Evolutionary conservation across 2,329 filamentous ascomycete species (phyloP), one percentile per base, ranked within the genome.

Genomic region (Lithohypha guttulata): DNA sequence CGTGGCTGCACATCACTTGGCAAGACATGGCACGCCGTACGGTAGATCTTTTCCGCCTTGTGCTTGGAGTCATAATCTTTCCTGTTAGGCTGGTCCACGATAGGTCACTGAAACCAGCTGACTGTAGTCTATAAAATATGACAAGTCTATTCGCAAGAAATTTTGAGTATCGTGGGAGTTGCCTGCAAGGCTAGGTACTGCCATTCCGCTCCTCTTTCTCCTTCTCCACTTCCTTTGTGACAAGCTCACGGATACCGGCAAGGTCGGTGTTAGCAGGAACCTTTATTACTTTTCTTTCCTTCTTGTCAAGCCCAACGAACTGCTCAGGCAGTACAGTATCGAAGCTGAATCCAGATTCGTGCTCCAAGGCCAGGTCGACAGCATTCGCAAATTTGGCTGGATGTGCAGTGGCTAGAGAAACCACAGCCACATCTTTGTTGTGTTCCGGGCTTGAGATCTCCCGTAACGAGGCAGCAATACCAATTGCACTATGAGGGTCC

Each of bases 311-410:
- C 0, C 83, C 89, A 22, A 81, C 64, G 55, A 95, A 91, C 62
- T 95, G 84, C 42, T 72, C 59, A 0, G 89, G 89, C 39, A 93
- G 69, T 1, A 96, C 81, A 46, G 80, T 74, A 46, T 70, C 60
- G 56, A 94, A 94, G 51, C 76, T 71, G 53, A 93, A 95, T 1
- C 71, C 77, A n/a, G 71, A 59, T 55, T 83, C 70, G 6, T 73
- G 73, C 47, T 77, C 72, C 43, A 96, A 67, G 0, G 89, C 86
- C 33, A 81, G 59, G 51, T 87, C 81, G 2, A 98, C 89, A 0
- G 87, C 87, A 21, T 76, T 75, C 0, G 81, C 78, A 55, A 98
- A 98, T 62, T 98, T 98, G 45, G 89, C 91, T 0, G 91, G 89
- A 61, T 98, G 91, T 2, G 91, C 91, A 2, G 91, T 98, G 1